Evolutionary conservation across 805 yeast species (phyloP).

Genomic region (Hanseniaspora jakobsenii): DNA sequence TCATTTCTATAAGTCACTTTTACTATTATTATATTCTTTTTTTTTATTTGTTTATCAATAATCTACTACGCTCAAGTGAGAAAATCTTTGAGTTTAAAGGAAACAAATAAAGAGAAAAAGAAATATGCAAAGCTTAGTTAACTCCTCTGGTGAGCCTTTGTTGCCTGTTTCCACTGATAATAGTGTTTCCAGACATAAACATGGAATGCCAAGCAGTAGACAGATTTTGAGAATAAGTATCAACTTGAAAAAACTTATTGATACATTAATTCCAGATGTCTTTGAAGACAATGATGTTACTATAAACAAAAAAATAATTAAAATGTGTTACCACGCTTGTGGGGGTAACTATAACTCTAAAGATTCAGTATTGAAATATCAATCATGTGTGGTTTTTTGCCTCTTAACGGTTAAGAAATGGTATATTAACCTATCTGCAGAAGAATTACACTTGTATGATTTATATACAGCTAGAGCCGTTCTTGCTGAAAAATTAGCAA

Average conservation of each 20-base stretch:
- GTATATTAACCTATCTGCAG: constrained; percentile 50
- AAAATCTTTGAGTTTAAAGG: too few relatives aligned
- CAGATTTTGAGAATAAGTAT: constrained; percentile 59
- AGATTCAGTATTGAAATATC: constrained; percentile 48
- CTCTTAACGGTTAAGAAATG: constrained; percentile 65
- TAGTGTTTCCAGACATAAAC: neutral
- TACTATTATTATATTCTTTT: too few relatives aligned
- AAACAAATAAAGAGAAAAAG: too few relatives aligned
- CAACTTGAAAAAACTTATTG: constrained; percentile 62
- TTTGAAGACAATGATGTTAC: constrained; percentile 39
- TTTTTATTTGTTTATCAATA: too few relatives aligned
- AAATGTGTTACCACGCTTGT: constrained; percentile 57
- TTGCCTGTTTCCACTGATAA: neutral
- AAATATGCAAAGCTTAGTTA: neutral
- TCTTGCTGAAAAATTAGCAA: constrained; percentile 67
- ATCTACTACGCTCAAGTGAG: too few relatives aligned
- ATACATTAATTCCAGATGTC: constrained; percentile 57
- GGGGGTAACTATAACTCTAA: constrained; percentile 57
- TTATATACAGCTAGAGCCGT: constrained; percentile 47
- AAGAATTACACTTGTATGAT: constrained; percentile 57
- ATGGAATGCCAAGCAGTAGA: constrained; percentile 43
- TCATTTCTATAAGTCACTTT: too few relatives aligned
- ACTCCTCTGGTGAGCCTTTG: neutral
- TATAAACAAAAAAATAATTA: constrained; percentile 45
- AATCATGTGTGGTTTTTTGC: constrained; percentile 57